Evolutionary conservation across 2,329 filamentous ascomycete species (phyloP).

Genomic region (Fonsecaea monophora): DNA sequence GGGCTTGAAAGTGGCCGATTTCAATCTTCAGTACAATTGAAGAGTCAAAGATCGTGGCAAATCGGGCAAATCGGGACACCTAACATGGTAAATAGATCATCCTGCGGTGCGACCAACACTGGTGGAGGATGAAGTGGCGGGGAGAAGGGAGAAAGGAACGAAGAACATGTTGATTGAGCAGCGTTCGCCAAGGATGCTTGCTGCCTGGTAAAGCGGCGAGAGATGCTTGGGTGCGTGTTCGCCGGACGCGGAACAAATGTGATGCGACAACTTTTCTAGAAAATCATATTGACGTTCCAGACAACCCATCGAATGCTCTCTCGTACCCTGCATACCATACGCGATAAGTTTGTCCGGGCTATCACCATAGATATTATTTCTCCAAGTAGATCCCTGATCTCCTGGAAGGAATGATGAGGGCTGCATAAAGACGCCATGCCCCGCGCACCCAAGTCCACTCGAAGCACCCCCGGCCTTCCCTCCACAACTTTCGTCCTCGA

Average conservation of each 20-base stretch:
- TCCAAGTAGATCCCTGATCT: background rate
- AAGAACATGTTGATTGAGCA: background rate
- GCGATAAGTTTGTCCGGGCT: background rate
- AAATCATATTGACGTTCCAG: background rate
- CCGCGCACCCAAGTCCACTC: constrained; percentile 57
- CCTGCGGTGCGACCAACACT: too few relatives aligned
- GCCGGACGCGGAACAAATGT: too few relatives aligned
- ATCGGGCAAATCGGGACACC: too few relatives aligned
- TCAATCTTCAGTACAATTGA: too few relatives aligned
- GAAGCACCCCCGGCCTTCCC: constrained; percentile 60
- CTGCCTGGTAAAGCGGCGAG: background rate
- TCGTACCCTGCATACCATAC: background rate
- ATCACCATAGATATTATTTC: background rate
- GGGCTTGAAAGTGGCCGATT: too few relatives aligned
- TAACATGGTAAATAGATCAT: too few relatives aligned
- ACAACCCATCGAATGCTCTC: background rate
- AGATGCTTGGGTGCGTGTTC: background rate
- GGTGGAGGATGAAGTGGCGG: too few relatives aligned
- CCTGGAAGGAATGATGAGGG: background rate
- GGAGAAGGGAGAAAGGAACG: too few relatives aligned
- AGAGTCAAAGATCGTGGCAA: too few relatives aligned
- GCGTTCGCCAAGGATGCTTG: background rate
- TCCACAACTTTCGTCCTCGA: constrained; percentile 82
- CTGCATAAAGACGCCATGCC: constrained; percentile 21
- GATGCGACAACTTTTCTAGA: background rate